Conservation (phyloP, 768 basidiomycete genomes). For the Mycena capillaripes region DNA sequence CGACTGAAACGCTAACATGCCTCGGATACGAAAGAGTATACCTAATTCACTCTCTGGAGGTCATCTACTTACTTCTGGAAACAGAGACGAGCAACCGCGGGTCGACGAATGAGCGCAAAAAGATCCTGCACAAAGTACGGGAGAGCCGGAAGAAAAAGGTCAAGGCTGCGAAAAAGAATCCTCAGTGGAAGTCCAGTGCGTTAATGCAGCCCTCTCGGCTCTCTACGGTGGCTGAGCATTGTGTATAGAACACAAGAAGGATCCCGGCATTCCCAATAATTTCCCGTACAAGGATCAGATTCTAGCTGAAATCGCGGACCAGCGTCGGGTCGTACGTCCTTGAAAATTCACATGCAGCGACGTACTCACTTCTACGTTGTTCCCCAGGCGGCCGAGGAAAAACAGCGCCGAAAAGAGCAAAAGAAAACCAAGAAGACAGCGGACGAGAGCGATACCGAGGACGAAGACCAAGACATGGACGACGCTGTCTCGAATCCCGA, state of each 20-base stretch:
- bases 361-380: not conserved
- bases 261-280: slow-evolving; percentile 93
- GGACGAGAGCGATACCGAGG: slow-evolving; percentile 45
- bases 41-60: not conserved
- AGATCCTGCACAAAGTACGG: slow-evolving; percentile 79
- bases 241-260: slow-evolving; percentile 81
- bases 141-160: slow-evolving; percentile 84
- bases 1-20: slow-evolving; percentile 23
- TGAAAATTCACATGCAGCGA: not conserved
- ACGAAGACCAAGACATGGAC: slow-evolving; percentile 44
- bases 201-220: slow-evolving; percentile 32
- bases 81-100: slow-evolving; percentile 89
- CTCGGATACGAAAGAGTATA: slow-evolving; percentile 77
- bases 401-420: slow-evolving; percentile 73
- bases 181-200: slow-evolving; percentile 92
- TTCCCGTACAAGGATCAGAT: slow-evolving; percentile 97
- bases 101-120: slow-evolving; percentile 80
- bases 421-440: slow-evolving; percentile 57
- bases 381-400: slow-evolving; percentile 82
- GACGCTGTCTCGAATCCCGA: slow-evolving; percentile 46
- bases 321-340: slow-evolving; percentile 78
- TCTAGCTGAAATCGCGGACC: slow-evolving; percentile 89
- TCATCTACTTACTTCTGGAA: slow-evolving; percentile 35
- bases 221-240: slow-evolving; percentile 13
- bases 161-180: slow-evolving; percentile 83